These are phyloP conservation scores for Metahyphopichia silvanorum DNA, from an alignment of 805 yeast genomes.

Conservation along the genomic window DNA sequence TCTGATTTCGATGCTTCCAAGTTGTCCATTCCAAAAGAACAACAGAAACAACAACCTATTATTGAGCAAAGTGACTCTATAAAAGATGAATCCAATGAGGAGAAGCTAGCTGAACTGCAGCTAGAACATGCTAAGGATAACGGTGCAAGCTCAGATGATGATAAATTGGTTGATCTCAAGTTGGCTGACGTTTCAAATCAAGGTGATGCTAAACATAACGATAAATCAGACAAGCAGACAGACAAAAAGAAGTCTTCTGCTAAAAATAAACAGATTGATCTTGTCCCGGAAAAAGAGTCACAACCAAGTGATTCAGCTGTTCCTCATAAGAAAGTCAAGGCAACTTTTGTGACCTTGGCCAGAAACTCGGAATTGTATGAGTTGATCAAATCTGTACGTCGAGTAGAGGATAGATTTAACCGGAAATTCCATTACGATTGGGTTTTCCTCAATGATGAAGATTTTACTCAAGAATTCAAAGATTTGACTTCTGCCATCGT, in stretches of 20 bases:
- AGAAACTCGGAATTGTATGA: slow-evolving; percentile 66
- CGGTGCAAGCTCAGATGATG: too few species aligned
- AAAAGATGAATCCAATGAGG: background rate
- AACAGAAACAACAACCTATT: background rate
- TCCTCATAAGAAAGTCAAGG: too few species aligned
- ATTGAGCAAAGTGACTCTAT: background rate
- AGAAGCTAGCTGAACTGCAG: background rate
- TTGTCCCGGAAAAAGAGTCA: too few species aligned
- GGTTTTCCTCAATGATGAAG: slow-evolving; percentile 88
- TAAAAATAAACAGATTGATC: too few species aligned
- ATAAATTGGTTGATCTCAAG: too few species aligned
- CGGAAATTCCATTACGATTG: slow-evolving; percentile 78
- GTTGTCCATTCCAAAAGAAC: background rate
- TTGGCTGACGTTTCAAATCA: too few species aligned
- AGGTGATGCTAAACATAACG: too few species aligned
- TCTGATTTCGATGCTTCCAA: background rate
- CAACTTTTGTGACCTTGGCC: slow-evolving; percentile 75
- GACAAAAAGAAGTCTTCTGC: too few species aligned
- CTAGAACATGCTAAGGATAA: background rate
- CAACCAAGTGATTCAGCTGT: too few species aligned
- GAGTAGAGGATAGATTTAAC: slow-evolving; percentile 87
- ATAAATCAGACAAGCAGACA: too few species aligned
- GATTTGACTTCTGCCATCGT: slow-evolving; percentile 59
- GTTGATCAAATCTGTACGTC: slow-evolving; percentile 61
- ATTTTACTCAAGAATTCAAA: slow-evolving; percentile 77